These are phyloP conservation scores for Pholiota adiposa DNA, from an alignment of 1,284 basidiomycete species.

Conservation along the genomic window DNA sequence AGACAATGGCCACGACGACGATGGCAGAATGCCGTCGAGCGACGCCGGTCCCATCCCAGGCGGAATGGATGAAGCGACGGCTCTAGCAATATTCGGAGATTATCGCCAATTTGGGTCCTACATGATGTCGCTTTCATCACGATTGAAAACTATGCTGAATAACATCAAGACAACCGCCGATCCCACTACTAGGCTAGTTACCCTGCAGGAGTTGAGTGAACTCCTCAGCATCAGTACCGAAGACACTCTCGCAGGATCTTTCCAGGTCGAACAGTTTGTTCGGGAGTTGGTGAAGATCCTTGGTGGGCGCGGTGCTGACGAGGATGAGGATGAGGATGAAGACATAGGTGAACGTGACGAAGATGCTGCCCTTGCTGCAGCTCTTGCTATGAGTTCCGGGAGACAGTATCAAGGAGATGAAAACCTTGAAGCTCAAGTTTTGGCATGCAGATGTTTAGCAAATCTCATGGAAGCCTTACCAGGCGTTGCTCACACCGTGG, in stretches of 20 bases:
- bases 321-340: slow-evolving; percentile 76
- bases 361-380: slow-evolving; percentile 85
- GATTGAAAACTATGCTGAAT: slow-evolving; percentile 88
- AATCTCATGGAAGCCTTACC: slow-evolving; percentile 97
- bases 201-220: slow-evolving; percentile 94
- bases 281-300: slow-evolving; percentile 93
- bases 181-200: slow-evolving; percentile 82
- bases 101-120: slow-evolving; percentile 87
- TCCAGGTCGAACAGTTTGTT: slow-evolving; percentile 92
- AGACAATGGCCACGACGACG: slow-evolving; percentile 43
- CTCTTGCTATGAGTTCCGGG: slow-evolving; percentile 75
- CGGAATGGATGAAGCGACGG: slow-evolving; percentile 73
- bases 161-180: slow-evolving; percentile 87
- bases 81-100: slow-evolving; percentile 84
- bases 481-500: slow-evolving; percentile 91
- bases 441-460: slow-evolving; percentile 93
- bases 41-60: slow-evolving; percentile 52
- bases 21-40: slow-evolving; percentile 49
- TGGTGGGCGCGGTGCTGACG: slow-evolving; percentile 77
- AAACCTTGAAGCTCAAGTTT: slow-evolving; percentile 89
- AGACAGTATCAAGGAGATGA: slow-evolving; percentile 75
- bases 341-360: slow-evolving; percentile 70
- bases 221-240: slow-evolving; percentile 96
- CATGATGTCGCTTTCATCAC: slow-evolving; percentile 85
- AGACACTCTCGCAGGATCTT: slow-evolving; percentile 94